Evolutionary conservation across 1,284 basidiomycete species (phyloP), one percentile per base, ranked within the genome.

Genomic region (Melanopsichium pennsylvanicum): DNA sequence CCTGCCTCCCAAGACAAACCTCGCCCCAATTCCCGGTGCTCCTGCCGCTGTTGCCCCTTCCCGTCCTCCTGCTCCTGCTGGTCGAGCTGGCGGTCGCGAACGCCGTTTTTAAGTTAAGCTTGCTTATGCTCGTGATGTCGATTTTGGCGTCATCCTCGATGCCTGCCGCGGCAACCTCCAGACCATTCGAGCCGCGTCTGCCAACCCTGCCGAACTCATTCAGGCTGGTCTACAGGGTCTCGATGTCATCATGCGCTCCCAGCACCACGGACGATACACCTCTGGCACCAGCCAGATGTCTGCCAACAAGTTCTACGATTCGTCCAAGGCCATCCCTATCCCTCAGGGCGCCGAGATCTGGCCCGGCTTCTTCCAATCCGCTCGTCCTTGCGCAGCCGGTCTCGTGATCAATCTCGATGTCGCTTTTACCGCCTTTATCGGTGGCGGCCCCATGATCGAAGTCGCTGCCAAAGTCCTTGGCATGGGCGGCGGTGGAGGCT

Each of bases 321-420:
- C 55, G 2, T 29, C 18, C n/a, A 40, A 56, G 31, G 25, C 54
- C 10, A 44, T 64, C 3, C 46, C 59, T 12, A 72, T 73, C 46
- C 10, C 62, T 3, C 44, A 60, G 34, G 74, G 73, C 18, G 70
- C 67, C 16, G 63, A 70, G 22, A 66, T 76, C 39, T 54, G 61
- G 38, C 57, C 56, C 19, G 74, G 74, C 0, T 68, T 71, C 58
- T 76, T 75, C 59, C 72, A 74, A 39, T 66, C 60, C 6, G 70
- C 64, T 21, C 63, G 72, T 13, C 67, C 72, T 31, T 67, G 63
- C n/a, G 47, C 55, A 8, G 40, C 48, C 3, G 74, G 74, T 23
- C 51, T 71, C 15, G 67, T 75, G n/a, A 47, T 76, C 56, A 76
- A 76, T 40, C 45, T 76, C 31, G 74, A 76, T 50, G 67, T 64